Evolutionary conservation across 2,329 filamentous ascomycete species (phyloP), one percentile per base, ranked within the genome.

Genomic region (Xylaria sp.): DNA sequence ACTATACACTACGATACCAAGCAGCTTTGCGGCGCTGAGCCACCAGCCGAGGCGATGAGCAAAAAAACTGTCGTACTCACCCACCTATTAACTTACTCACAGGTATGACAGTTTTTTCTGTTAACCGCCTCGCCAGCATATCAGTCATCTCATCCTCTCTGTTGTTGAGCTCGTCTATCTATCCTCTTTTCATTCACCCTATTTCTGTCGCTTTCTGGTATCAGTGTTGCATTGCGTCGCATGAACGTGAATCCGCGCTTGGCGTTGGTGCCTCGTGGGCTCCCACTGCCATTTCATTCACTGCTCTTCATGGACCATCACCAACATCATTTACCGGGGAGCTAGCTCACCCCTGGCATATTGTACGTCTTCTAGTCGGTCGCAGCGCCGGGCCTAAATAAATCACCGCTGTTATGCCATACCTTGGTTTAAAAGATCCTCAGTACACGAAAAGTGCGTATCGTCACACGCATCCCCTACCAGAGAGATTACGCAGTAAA

Each of bases 221-320:
- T 33, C 28, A 46, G 33, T 17, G 46, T 63, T 56, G 38, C 57
- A 53, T 56, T 49, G 47, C 42, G 47, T 57, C 40, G 47, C 33
- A 57, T 33, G 35, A 35, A 21, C 25, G 19, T 33, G 28, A 47
- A 47, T 51, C 56, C 23, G 21, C 9, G 12, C 40, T 17, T 46
- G 23, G 21, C 6, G 9, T 33, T 7, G 31, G 49, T 46, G 19
- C 35, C 47, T 8, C 25, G 23, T 38, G 12, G 42, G 50, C 6
- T 50, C 14, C 40, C 28, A 25, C 12, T 3, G 25, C 50, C 15
- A 17, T 15, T 51, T 46, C 25, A 7, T 25, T 38, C 33, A 25
- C 42, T 56, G 23, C n/a, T 57, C 12, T 19, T 21, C 40, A 23
- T 11, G 37, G 8, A 45, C 15, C 11, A 51, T 37, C 35, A 14